phyloP scores from a whole-genome alignment of 805 yeast species.

The Teunomyces panamensis region DNA sequence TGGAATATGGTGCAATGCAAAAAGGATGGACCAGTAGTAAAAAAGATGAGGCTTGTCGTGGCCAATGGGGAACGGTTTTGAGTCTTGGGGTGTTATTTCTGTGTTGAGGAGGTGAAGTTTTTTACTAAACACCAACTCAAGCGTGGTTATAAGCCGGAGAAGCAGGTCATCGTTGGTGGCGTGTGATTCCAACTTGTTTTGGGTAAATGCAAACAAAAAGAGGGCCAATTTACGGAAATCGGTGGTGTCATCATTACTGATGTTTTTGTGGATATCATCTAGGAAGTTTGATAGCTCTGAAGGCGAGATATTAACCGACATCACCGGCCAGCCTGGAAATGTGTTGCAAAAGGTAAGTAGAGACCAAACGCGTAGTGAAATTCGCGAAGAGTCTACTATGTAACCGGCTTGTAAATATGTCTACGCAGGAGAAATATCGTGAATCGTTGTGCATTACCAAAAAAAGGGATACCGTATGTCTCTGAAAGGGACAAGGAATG shows the following conservation, averaged over 20 bases:
- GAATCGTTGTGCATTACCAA: neutral
- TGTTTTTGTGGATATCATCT: constrained; percentile 31
- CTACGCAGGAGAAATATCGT: neutral
- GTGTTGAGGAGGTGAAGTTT: constrained; percentile 25
- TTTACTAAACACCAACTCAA: constrained; percentile 33
- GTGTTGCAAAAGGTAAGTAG: neutral
- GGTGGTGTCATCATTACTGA: constrained; percentile 26
- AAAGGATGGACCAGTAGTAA: constrained; percentile 31
- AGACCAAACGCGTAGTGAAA: constrained; percentile 1
- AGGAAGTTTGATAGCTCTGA: constrained; percentile 31
- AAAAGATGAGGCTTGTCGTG: constrained; percentile 9
- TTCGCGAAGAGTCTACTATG: neutral
- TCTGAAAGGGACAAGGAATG: neutral
- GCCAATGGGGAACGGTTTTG: constrained; percentile 3
- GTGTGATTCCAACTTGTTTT: constrained; percentile 17
- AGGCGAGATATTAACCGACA: constrained; percentile 14
- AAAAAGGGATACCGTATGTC: neutral
- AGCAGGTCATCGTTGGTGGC: constrained; percentile 13
- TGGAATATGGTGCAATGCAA: constrained; percentile 25
- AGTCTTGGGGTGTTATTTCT: constrained; percentile 15
- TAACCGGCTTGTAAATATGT: neutral
- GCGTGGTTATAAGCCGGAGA: constrained; percentile 23
- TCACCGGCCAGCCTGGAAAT: neutral
- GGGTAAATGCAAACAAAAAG: constrained; percentile 32
- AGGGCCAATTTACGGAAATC: constrained; percentile 35